Evolutionary conservation across 305 asterid species (phyloP).

Genomic region (Fraxinus velutina): DNA sequence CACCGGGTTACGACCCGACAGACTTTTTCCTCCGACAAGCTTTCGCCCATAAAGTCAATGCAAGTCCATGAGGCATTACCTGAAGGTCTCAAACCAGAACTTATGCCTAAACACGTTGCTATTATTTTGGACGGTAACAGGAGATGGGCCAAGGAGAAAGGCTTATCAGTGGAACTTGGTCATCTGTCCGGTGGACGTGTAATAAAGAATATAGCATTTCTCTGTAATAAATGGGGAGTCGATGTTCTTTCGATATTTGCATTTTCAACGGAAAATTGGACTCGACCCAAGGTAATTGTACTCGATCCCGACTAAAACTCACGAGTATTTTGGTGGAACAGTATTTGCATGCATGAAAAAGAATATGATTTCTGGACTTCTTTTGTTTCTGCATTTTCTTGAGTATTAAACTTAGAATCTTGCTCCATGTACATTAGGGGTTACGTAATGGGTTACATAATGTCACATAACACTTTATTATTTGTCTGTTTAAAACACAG

Average conservation of each 20-base stretch:
- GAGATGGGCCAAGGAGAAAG: slow-evolving; percentile 28
- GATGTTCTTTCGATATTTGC: slow-evolving; percentile 22
- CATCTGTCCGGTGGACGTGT: slow-evolving; percentile 11
- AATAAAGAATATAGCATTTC: slow-evolving; percentile 6
- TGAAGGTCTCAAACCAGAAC: slow-evolving; percentile 21
- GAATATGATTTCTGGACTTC: background rate
- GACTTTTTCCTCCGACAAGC: background rate
- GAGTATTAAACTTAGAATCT: background rate
- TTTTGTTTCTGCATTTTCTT: background rate
- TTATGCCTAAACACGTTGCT: slow-evolving; percentile 31
- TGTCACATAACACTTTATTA: background rate
- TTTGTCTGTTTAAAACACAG: background rate
- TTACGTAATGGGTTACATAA: background rate
- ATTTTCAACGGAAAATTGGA: slow-evolving; percentile 32
- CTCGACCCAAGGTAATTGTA: slow-evolving; percentile 20
- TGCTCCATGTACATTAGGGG: background rate
- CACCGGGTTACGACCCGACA: background rate
- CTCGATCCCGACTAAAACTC: background rate
- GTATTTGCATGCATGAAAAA: background rate
- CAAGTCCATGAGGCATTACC: slow-evolving; percentile 13
- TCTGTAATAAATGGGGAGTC: slow-evolving; percentile 29
- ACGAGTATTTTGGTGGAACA: background rate
- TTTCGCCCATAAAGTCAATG: background rate
- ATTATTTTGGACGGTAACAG: slow-evolving; percentile 26
- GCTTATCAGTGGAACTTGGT: slow-evolving; percentile 8